Evolutionary conservation across 2,329 filamentous ascomycete genomes (phyloP), one percentile per base, ranked within the genome.

Genomic region (Aureobasidium musti): DNA sequence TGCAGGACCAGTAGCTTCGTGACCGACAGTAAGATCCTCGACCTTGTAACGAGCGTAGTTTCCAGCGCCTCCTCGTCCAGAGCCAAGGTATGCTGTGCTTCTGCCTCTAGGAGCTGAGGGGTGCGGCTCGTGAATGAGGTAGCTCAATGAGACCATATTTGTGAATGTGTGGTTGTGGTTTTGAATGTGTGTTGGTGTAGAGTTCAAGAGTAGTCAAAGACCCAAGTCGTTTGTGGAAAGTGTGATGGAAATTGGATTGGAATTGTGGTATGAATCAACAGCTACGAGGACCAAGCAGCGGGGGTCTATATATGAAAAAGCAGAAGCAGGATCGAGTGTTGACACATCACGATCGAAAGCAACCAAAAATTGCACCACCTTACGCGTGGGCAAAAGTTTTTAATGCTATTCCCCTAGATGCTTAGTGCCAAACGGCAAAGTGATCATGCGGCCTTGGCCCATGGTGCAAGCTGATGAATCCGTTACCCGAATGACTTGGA

Each of bases 111-210:
- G 80, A 71, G 85, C 80, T 64, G 85, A 83, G 23, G 86, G 86
- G 77, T 88, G 86, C 69, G 86, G 86, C 74, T 88, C 86, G 75
- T 84, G 81, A 74, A 88, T 81, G 72, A 80, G 81, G 80, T 85
- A 86, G 72, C 79, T 70, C 73, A 64, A 76, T 77, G 67, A 64
- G 8, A 64, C 61, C 53, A 65, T 65, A 30, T 28, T 53, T 63
- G 45, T 35, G n/a, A 23, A 50, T 59, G 53, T 68, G 43, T 65
- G 65, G 68, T 61, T 65, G 66, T 37, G 67, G 54, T 41, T 67
- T 59, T 59, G 63, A 66, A 63, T 64, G 45, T 61, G 50, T 60
- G 54, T 63, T 21, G 35, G 3, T 30, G n/a, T 19, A 43, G 33
- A 26, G 41, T 13, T 8, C 14, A 6, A 37, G 2, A 10, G 30